A percentile compares a stretch with the other conserved stretches of the same genome.
phyloP scores from a whole-genome alignment of 1,284 basidiomycete genomes.

The Anthracocystis walkeri region DNA sequence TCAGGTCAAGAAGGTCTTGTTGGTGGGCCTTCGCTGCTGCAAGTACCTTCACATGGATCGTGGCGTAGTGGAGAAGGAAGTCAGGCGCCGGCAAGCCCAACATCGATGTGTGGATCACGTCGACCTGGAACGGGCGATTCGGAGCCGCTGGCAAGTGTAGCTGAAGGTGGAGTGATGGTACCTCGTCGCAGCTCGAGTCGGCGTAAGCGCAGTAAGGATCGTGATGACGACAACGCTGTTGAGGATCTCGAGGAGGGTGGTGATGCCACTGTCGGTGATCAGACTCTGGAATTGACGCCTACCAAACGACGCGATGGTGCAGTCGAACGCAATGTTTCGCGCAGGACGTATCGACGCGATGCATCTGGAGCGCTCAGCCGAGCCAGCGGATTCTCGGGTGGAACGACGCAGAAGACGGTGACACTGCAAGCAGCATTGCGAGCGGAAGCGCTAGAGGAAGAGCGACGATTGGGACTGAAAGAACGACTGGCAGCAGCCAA shows the following conservation, averaged over 20 bases:
- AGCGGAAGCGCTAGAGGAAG: constrained; percentile 63
- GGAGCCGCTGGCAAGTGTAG: constrained; percentile 33
- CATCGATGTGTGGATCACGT: constrained; percentile 14
- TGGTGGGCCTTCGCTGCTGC: constrained; percentile 31
- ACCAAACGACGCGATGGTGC: constrained; percentile 17
- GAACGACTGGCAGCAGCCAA: constrained; percentile 36
- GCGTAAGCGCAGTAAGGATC: constrained; percentile 13
- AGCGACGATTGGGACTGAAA: constrained; percentile 44
- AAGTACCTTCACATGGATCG: constrained; percentile 35
- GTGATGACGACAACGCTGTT: background rate
- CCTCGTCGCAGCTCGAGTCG: constrained; percentile 39
- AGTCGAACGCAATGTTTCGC: constrained; percentile 25
- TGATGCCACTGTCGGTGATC: constrained; percentile 6
- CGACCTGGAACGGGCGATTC: constrained; percentile 38
- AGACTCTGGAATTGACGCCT: constrained; percentile 3
- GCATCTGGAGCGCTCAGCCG: constrained; percentile 39
- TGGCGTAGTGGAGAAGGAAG: constrained; percentile 29
- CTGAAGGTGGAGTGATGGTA: constrained; percentile 33
- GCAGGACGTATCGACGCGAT: constrained; percentile 34
- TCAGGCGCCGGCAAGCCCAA: constrained; percentile 23
- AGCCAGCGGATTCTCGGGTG: constrained; percentile 42
- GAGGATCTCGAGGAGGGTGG: background rate
- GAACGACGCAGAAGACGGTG: constrained; percentile 46
- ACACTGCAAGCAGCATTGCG: constrained; percentile 56
- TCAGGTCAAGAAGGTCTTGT: constrained; percentile 18